Evolutionary conservation across 495 filamentous ascomycete species (phyloP).

Genomic region (Pyronema omphalodes): DNA sequence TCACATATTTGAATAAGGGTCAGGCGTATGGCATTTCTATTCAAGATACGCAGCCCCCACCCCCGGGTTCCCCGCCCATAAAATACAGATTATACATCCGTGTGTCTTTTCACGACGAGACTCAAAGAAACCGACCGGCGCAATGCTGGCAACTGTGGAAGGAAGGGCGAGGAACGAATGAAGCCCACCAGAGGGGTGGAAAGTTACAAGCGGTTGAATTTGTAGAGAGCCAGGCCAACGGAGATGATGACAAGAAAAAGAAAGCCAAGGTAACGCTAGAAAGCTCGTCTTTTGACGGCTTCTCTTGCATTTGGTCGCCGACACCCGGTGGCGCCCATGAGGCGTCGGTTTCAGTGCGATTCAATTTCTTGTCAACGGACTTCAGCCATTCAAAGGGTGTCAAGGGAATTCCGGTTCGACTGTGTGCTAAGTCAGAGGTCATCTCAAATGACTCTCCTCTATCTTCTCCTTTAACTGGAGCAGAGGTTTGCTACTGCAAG

Average conservation of each 20-base stretch:
- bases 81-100: constrained; percentile 75
- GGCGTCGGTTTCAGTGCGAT: constrained; percentile 70
- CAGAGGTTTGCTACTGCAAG: constrained; percentile 82
- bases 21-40: constrained; percentile 74
- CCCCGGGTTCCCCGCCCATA: constrained; percentile 29
- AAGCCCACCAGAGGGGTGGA: constrained; percentile 74
- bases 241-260: constrained; percentile 47
- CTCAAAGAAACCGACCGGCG: constrained; percentile 63
- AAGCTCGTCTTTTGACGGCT: constrained; percentile 72
- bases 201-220: constrained; percentile 86
- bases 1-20: constrained; percentile 94
- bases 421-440: constrained; percentile 77
- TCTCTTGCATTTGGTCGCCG: constrained; percentile 73
- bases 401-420: constrained; percentile 80
- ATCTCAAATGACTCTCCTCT: constrained; percentile 30
- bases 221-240: constrained; percentile 56
- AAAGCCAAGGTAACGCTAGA: constrained; percentile 59
- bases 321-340: constrained; percentile 42
- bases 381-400: constrained; percentile 97
- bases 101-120: constrained; percentile 85
- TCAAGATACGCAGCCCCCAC: constrained; percentile 43
- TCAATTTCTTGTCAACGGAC: constrained; percentile 95
- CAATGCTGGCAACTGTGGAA: constrained; percentile 95
- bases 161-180: constrained; percentile 70
- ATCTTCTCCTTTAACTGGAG: constrained; percentile 23